Evolutionary conservation across 331 rosid genomes (phyloP).

Genomic region (Acacia pycnantha): DNA sequence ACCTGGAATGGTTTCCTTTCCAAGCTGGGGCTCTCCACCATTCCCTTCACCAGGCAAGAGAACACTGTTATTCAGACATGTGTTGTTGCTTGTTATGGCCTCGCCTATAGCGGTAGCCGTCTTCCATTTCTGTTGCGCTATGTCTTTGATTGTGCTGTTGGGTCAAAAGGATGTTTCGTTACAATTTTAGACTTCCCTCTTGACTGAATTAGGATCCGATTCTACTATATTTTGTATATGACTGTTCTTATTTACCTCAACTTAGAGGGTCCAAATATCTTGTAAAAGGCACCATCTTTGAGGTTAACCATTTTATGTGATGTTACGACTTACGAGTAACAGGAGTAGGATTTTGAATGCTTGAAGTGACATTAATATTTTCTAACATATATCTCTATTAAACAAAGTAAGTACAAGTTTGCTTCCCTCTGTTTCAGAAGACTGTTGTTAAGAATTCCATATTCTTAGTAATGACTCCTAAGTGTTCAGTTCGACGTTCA

Average conservation of each 20-base stretch:
- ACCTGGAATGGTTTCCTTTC: slow-evolving; percentile 69
- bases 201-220: background rate
- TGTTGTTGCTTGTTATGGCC: slow-evolving; percentile 97
- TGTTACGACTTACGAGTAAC: background rate
- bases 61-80: slow-evolving; percentile 97
- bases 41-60: slow-evolving; percentile 86
- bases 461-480: background rate
- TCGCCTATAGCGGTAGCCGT: slow-evolving; percentile 78
- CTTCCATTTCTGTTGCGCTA: background rate
- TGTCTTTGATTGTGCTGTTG: background rate
- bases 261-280: background rate
- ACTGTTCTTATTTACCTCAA: background rate
- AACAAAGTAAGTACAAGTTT: background rate
- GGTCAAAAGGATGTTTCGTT: background rate
- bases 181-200: background rate
- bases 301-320: background rate
- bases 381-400: background rate
- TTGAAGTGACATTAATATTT: background rate
- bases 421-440: background rate
- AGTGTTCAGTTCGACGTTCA: background rate
- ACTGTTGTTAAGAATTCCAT: background rate
- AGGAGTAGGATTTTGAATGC: background rate
- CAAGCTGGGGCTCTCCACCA: slow-evolving; percentile 48
- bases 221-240: background rate
- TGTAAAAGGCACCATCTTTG: background rate